Evolutionary conservation across 75 land plant genomes (phyloP).

Genomic region (Pinus albicaulis): DNA sequence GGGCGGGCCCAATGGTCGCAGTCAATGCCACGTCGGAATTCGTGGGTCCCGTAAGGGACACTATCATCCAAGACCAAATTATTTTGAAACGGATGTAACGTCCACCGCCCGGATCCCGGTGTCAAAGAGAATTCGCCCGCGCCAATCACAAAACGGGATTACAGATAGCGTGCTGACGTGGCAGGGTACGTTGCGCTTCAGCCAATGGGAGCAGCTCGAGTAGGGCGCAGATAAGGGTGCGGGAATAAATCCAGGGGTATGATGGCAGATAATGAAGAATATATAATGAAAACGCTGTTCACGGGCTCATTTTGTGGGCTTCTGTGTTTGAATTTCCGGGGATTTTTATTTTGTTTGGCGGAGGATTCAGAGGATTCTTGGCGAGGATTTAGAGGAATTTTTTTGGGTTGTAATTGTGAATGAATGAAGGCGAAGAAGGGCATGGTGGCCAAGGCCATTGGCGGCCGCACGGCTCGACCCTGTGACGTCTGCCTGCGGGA

Average conservation of each 20-base stretch:
- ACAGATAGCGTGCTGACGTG: neutral
- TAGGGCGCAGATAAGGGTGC: neutral
- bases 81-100: too few relatives aligned
- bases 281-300: neutral
- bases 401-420: neutral
- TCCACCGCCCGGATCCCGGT: too few relatives aligned
- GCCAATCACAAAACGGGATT: neutral
- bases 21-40: too few relatives aligned
- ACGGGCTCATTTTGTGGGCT: neutral
- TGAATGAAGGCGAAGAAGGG: neutral
- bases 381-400: neutral
- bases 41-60: too few relatives aligned
- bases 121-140: too few relatives aligned
- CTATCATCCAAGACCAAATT: too few relatives aligned
- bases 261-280: neutral
- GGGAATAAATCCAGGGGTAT: neutral
- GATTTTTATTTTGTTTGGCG: neutral
- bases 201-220: neutral
- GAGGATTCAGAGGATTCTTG: neutral
- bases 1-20: too few relatives aligned
- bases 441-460: constrained; percentile 53
- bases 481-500: constrained; percentile 74
- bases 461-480: constrained; percentile 64
- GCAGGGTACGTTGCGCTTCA: neutral
- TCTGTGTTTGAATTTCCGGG: neutral